Percentiles rank a stretch among this genome's conserved stretches.
Evolutionary conservation across 148 eudicot genomes (phyloP).

Genomic region (Rhododendron williamsianum): DNA sequence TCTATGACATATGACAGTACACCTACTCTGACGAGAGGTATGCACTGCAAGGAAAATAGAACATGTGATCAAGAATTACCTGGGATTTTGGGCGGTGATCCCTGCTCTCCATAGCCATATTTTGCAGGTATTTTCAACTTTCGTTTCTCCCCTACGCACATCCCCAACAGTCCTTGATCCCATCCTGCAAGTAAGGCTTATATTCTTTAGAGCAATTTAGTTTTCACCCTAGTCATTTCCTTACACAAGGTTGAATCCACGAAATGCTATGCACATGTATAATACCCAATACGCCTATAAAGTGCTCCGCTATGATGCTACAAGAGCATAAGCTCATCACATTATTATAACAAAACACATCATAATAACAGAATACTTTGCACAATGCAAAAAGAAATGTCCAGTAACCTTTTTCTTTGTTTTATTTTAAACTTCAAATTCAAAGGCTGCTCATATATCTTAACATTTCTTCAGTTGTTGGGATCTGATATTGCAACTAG

Average conservation of each 20-base stretch:
- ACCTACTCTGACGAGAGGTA: background rate
- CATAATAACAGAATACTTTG: background rate
- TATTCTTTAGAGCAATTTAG: background rate
- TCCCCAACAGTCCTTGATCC: slow-evolving; percentile 96
- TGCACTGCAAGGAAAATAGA: background rate
- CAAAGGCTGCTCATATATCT: background rate
- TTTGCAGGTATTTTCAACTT: slow-evolving; percentile 81
- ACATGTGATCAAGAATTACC: slow-evolving; percentile 34
- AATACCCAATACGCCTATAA: background rate
- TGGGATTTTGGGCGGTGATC: slow-evolving; percentile 94
- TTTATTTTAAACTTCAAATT: background rate
- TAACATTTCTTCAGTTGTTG: background rate
- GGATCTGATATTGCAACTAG: background rate
- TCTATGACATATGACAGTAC: background rate
- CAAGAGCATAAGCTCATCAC: background rate
- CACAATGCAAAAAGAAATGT: background rate
- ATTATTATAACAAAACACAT: background rate
- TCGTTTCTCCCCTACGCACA: slow-evolving; percentile 97
- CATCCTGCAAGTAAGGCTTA: slow-evolving; percentile 53
- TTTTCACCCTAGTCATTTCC: background rate
- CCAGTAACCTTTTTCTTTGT: background rate
- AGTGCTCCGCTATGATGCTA: background rate
- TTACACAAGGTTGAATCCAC: background rate
- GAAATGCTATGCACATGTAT: background rate
- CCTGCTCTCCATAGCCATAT: slow-evolving; percentile 50